Conservation (phyloP, 2,329 filamentous ascomycete species). For the Exophiala calicioides region DNA sequence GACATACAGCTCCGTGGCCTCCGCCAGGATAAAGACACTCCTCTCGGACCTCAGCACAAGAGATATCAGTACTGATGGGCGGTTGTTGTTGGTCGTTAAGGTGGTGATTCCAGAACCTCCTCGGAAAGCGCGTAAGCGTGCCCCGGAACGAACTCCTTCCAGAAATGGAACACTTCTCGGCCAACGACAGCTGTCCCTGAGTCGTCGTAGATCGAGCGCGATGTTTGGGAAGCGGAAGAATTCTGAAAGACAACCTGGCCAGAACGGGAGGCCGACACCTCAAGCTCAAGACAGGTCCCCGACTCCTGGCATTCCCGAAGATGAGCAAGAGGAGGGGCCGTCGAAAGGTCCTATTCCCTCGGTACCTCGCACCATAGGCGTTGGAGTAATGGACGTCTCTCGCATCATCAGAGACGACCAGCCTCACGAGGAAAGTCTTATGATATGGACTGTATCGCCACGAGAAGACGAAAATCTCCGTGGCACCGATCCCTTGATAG, state of each 20-base stretch:
- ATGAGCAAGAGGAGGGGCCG: constrained; percentile 24
- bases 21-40: constrained; percentile 74
- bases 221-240: constrained; percentile 38
- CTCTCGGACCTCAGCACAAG: constrained; percentile 82
- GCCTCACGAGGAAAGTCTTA: constrained; percentile 66
- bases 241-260: constrained; percentile 32
- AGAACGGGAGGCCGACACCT: constrained; percentile 32
- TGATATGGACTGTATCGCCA: constrained; percentile 70
- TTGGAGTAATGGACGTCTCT: constrained; percentile 77
- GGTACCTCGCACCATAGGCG: constrained; percentile 55
- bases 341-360: constrained; percentile 25
- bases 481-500: constrained; percentile 45
- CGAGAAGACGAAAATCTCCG: constrained; percentile 55
- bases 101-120: constrained; percentile 63
- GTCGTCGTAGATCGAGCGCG: constrained; percentile 44
- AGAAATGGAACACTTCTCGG: constrained; percentile 30
- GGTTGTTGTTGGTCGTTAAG: constrained; percentile 81
- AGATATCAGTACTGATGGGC: constrained; percentile 64
- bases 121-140: constrained; percentile 28
- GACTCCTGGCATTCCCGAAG: constrained; percentile 24
- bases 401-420: constrained; percentile 69
- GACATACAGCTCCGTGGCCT: constrained; percentile 68
- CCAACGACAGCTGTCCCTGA: constrained; percentile 30
- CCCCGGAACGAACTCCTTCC: constrained; percentile 24
- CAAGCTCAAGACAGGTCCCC: constrained; percentile 17